A percentile compares a stretch with the other conserved stretches of the same genome.
phyloP scores from a whole-genome alignment of 306 rosid genomes.

The Vigna nakashimae region DNA sequence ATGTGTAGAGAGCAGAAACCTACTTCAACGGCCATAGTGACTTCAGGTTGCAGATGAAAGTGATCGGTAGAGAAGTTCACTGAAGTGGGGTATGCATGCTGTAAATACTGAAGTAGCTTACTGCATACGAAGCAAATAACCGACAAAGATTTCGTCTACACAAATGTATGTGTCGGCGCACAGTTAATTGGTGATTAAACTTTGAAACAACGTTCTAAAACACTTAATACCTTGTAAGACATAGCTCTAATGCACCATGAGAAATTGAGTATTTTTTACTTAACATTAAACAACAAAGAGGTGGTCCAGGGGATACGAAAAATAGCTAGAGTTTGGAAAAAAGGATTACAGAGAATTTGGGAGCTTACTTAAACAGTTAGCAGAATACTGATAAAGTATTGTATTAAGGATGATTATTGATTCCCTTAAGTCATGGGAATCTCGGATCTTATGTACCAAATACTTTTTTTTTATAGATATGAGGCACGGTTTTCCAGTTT shows the following conservation, averaged over 20 bases:
- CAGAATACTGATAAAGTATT: constrained; percentile 28
- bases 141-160: constrained; percentile 47
- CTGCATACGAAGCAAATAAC: constrained; percentile 42
- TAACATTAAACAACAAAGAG: background rate
- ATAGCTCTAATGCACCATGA: background rate
- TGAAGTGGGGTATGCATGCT: constrained; percentile 34
- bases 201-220: constrained; percentile 20
- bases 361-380: constrained; percentile 35
- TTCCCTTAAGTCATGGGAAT: constrained; percentile 55
- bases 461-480: constrained; percentile 13
- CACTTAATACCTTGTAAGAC: background rate
- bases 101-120: background rate
- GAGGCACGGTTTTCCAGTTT: constrained; percentile 35
- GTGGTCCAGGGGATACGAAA: background rate
- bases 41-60: constrained; percentile 24
- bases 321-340: background rate
- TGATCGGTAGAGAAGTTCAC: background rate
- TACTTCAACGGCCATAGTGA: constrained; percentile 37
- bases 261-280: background rate
- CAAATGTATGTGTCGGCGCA: constrained; percentile 64
- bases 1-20: constrained; percentile 39
- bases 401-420: constrained; percentile 31
- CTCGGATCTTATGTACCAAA: constrained; percentile 31
- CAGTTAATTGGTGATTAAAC: constrained; percentile 30
- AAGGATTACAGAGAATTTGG: background rate